These are phyloP conservation scores for Geotrichum restrictum DNA, from an alignment of 1,139 yeast species.

Conservation along the genomic window DNA sequence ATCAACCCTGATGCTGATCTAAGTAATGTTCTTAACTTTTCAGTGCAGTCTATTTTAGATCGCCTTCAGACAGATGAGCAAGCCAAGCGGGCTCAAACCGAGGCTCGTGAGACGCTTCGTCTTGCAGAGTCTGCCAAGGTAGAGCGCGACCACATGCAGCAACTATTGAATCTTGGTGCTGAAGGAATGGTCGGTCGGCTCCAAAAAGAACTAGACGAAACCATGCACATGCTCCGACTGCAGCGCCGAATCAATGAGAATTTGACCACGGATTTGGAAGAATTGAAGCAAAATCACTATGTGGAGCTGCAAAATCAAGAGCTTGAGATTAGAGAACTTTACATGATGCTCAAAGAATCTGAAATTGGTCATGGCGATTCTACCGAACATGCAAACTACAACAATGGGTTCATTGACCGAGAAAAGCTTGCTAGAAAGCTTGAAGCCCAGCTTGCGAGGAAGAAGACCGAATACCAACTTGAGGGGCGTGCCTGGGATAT, in stretches of 20 bases:
- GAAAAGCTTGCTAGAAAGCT: slow-evolving; percentile 44
- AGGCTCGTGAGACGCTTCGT: slow-evolving; percentile 62
- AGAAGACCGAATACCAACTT: slow-evolving; percentile 57
- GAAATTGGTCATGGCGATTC: slow-evolving; percentile 31
- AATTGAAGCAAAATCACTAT: slow-evolving; percentile 60
- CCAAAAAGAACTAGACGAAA: slow-evolving; percentile 66
- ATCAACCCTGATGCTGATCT: slow-evolving; percentile 54
- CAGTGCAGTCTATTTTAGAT: slow-evolving; percentile 72
- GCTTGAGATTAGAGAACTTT: slow-evolving; percentile 79
- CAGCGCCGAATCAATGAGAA: slow-evolving; percentile 66
- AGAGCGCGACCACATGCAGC: slow-evolving; percentile 74
- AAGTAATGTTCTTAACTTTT: slow-evolving; percentile 74
- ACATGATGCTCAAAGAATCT: slow-evolving; percentile 54
- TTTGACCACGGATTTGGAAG: slow-evolving; percentile 63
- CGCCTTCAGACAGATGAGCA: slow-evolving; percentile 85
- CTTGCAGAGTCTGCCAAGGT: slow-evolving; percentile 77
- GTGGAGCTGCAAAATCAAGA: slow-evolving; percentile 83
- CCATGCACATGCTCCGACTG: slow-evolving; percentile 61
- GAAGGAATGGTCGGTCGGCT: slow-evolving; percentile 76
- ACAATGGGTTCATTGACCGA: slow-evolving; percentile 35
- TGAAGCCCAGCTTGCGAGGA: slow-evolving; percentile 58
- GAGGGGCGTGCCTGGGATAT: slow-evolving; percentile 51
- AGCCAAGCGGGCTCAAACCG: slow-evolving; percentile 73
- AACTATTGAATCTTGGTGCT: slow-evolving; percentile 74
- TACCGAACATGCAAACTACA: slow-evolving; percentile 39